Base-by-base conservation (phyloP, 2,329 filamentous ascomycete genomes). In the Neofusicoccum kwambonambiense region DNA sequence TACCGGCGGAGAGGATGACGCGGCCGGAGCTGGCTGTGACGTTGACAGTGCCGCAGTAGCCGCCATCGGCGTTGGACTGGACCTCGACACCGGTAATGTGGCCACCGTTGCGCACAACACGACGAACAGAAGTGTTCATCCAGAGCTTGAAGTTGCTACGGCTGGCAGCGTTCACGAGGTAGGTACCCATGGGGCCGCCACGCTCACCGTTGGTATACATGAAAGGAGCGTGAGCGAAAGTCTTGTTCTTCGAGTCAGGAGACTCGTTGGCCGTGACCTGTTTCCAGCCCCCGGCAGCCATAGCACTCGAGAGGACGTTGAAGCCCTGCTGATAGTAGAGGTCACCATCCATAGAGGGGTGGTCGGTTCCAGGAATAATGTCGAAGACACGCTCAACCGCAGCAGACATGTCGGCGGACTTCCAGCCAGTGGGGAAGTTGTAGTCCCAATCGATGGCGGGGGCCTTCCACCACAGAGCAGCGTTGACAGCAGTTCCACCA, bases 391-490 rank as follows among this genome's bases (percentile, higher is more conserved):
- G 83, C 34, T 84, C 77, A 5, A 87, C 85, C 1, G 89, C 85
- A 27, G 78, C 73, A 66, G 79, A 78, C 73, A 92, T 84, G 69
- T 92, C 88, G 5, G 78, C 73, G 17, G 86, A 82, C 75, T 89
- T 87, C 90, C 90, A 93, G 35, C 89, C 90, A 1, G 78, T 68
- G 0, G 90, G 90, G 79, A 90, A 93, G 74, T 90, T 89, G 73
- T 85, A 82, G 73, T 92, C 87, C 80, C 89, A 92, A 73, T 92
- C 90, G 7, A 79, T 74, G 4, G 84, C 81, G 66, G 88, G 85
- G 0, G 90, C 83, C 74, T 85, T 87, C 83, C 87, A 89, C 84
- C 87, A 90, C 39, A 91, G 80, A 50, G 87, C 88, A 58, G 89
- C 86, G 69, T 91, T 91, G 71, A 90, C 81, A 34, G 87, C 85